Base-by-base conservation (phyloP, 805 yeast species). In the Candida krabiensis region DNA sequence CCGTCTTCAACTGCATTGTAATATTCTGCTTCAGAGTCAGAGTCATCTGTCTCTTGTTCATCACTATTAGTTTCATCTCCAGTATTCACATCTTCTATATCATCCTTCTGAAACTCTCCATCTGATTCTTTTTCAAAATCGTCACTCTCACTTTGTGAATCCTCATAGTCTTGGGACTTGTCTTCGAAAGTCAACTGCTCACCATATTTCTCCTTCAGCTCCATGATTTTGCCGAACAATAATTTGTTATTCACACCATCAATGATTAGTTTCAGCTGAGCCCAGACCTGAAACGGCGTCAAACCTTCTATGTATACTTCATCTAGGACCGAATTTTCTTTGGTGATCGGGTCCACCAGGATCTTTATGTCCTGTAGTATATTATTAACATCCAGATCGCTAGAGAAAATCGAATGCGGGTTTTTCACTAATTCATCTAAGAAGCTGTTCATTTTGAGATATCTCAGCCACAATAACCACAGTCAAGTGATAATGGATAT, bases 281-380 rank as follows among this genome's bases (percentile, higher is more conserved):
- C 95, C 88, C 91, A 91, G 0, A 93, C 89, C 58, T 91, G 98
- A 27, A 83, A 75, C 17, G 96, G 81, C 59, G 86, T 96, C 38
- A 91, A 68, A 1, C 96, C 98, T 33, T 89, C 95, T 11, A 84
- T 73, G 50, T 83, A 79, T 15, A 91, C 72, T 56, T 86, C 89
- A 60, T 89, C 96, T 15, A 91, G 68, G 5, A 85, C 83, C 1
- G 93, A 76, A 37, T 63, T 61, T 11, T 46, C 42, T 6, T 50
- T 27, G 3, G 60, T 49, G 23, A 83, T 66, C 4, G 85, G 83
- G 53, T 83, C 88, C 38, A 83, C 64, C 6, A 75, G 66, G 28
- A 50, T 39, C 55, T 80, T 83, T 18, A 74, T 68, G 40, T 67
- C 53, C 4, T 45, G 31, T 37, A 63, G 53, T 17, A 64, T 43